Evolutionary conservation across 495 filamentous ascomycete species (phyloP).

Genomic region (Hapsidospora chrysogenum): DNA sequence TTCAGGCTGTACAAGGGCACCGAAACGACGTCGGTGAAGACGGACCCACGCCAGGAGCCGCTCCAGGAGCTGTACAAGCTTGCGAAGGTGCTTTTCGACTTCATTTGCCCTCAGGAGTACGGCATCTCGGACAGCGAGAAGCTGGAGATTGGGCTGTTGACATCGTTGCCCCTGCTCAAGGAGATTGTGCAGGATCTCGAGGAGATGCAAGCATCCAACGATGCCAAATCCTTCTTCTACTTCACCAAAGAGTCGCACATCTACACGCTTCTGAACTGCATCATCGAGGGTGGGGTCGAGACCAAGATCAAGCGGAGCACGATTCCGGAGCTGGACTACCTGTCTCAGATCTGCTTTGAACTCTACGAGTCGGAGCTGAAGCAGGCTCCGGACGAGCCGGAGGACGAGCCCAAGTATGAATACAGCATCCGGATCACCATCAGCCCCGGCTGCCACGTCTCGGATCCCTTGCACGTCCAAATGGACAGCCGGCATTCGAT

Average conservation of each 20-base stretch:
- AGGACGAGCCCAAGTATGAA: conserved; percentile 43
- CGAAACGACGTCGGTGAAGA: conserved; percentile 56
- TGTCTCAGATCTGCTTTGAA: conserved; percentile 96
- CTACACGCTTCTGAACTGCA: conserved; percentile 95
- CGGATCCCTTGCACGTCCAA: conserved; percentile 88
- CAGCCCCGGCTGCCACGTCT: conserved; percentile 87
- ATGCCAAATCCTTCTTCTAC: conserved; percentile 93
- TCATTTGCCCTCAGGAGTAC: conserved; percentile 96
- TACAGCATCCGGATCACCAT: conserved; percentile 95
- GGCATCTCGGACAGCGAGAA: conserved; percentile 90
- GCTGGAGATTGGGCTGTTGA: conserved; percentile 90
- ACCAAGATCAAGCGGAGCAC: conserved; percentile 78
- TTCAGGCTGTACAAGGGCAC: conserved; percentile 73
- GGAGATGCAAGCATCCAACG: conserved; percentile 83
- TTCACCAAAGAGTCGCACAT: conserved; percentile 99
- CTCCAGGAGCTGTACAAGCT: conserved; percentile 82
- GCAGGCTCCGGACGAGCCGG: conserved; percentile 23
- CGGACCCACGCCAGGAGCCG: conserved; percentile 70
- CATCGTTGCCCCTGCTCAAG: conserved; percentile 78
- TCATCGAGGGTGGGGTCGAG: conserved; percentile 86
- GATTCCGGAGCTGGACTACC: conserved; percentile 92
- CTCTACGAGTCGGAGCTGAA: conserved; percentile 85
- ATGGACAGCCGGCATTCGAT: conserved; percentile 91
- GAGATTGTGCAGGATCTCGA: conserved; percentile 96
- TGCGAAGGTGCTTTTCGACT: conserved; percentile 92